These are phyloP conservation scores for Candolleomyces eurysporus DNA, from an alignment of 768 basidiomycete species.

Conservation along the genomic window DNA sequence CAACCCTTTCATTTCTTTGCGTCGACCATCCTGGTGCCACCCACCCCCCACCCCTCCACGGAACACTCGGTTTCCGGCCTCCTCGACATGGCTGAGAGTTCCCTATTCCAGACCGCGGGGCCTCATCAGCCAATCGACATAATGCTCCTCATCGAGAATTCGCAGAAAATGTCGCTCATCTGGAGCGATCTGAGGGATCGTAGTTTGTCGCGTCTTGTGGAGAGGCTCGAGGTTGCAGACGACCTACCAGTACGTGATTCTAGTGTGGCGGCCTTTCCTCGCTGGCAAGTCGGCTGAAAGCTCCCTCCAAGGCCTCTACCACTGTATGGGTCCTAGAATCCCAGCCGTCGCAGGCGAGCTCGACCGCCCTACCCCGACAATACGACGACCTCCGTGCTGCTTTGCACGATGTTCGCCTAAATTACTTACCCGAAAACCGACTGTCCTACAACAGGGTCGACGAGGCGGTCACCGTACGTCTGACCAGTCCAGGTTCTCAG, in stretches of 20 bases:
- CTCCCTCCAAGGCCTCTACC: slow-evolving; percentile 10
- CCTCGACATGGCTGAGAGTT: background rate
- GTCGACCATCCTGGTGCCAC: too few species aligned
- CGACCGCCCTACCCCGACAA: slow-evolving; percentile 33
- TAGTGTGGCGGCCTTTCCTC: background rate
- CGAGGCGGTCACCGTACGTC: slow-evolving; percentile 45
- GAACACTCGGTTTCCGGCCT: too few species aligned
- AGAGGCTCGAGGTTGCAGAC: slow-evolving; percentile 37
- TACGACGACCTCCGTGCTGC: slow-evolving; percentile 37
- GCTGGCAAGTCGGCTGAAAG: background rate
- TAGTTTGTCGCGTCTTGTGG: slow-evolving; percentile 42
- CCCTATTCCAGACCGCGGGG: background rate
- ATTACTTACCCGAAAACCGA: slow-evolving; percentile 39
- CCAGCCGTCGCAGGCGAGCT: slow-evolving; percentile 30
- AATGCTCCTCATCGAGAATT: slow-evolving; percentile 59
- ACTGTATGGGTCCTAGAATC: slow-evolving; percentile 46
- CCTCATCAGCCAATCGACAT: slow-evolving; percentile 34
- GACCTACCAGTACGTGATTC: slow-evolving; percentile 37
- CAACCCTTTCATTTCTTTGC: too few species aligned
- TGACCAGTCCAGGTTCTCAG: background rate
- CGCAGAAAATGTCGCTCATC: slow-evolving; percentile 37
- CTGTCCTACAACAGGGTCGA: slow-evolving; percentile 43
- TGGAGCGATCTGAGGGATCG: slow-evolving; percentile 52
- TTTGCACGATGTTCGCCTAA: slow-evolving; percentile 42
- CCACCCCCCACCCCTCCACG: too few species aligned